Evolutionary conservation across 768 basidiomycete genomes (phyloP).

Genomic region (Tubosaeta sp.): DNA sequence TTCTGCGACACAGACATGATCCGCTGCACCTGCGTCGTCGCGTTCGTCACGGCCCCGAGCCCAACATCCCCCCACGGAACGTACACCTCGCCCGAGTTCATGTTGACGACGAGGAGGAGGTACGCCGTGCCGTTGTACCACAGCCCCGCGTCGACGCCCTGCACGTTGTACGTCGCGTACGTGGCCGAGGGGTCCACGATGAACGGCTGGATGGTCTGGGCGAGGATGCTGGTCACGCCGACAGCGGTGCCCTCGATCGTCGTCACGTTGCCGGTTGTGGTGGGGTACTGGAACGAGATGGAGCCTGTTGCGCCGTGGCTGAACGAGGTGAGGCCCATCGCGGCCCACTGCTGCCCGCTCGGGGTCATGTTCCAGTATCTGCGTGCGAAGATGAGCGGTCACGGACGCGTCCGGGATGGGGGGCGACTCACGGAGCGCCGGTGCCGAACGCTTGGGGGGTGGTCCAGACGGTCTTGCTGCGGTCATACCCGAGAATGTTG

Average conservation of each 20-base stretch:
- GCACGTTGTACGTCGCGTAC: conserved; percentile 3
- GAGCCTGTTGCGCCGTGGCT: conserved; percentile 27
- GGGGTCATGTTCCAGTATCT: conserved; percentile 32
- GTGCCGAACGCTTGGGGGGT: conserved; percentile 77
- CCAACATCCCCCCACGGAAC: conserved; percentile 10
- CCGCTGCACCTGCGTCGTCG: conserved; percentile 13
- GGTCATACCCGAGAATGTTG: conserved; percentile 59
- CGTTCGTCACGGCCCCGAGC: too few species aligned
- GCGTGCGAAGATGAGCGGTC: background rate
- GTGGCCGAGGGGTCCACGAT: conserved; percentile 10
- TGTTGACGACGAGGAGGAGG: conserved; percentile 19
- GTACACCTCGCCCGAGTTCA: background rate
- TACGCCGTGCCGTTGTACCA: conserved; percentile 23
- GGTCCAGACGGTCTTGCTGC: conserved; percentile 68
- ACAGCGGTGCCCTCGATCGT: conserved; percentile 23
- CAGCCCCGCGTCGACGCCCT: conserved; percentile 22
- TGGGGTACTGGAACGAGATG: conserved; percentile 28
- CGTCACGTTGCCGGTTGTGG: conserved; percentile 13
- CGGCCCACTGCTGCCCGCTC: conserved; percentile 25
- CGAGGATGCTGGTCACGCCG: conserved; percentile 3
- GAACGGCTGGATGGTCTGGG: conserved; percentile 17
- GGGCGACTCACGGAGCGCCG: conserved; percentile 23
- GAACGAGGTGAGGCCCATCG: conserved; percentile 22
- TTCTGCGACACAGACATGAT: conserved; percentile 10
- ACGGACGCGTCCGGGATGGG: background rate